Evolutionary conservation across 768 basidiomycete genomes (phyloP), one percentile per base, ranked within the genome.

Genomic region (Leccinum ochraceum): DNA sequence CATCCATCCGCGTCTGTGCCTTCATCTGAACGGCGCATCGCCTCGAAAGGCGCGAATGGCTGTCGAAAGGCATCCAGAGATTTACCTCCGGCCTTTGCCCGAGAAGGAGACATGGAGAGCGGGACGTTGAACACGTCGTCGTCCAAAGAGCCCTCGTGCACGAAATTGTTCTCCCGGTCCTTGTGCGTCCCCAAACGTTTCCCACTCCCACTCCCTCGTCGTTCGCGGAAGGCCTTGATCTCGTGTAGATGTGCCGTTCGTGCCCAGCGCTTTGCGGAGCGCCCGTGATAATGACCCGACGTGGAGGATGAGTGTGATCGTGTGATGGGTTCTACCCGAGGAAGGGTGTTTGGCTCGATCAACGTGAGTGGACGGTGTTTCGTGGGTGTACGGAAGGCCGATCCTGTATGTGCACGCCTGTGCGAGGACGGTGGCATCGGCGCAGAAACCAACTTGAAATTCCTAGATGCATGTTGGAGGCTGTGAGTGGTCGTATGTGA

Each of bases 231-330:
- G 1, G 59, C 49, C 56, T 77, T 80, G 59, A 89, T 83, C 67
- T 88, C 85, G 63, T 90, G 89, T 51, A 90, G 64, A 76, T 90
- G 89, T 3, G 89, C 85, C 0, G 78, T 86, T 39, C 85, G 77
- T 22, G 87, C 88, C 81, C 85, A 86, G 39, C 79, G 79, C 62
- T 80, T 83, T 17, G 82, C 80, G 0, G 78, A 78, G 57, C 81
- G 67, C 4, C 10, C 56, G 1, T 58, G 60, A 4, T 49, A 22
- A 9, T 64, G 64, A 1, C 65, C 54, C 7, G 71, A 62, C 6
- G 61, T 58, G 0, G 63, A 68, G 16, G 69, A 71, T 17, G 71
- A 72, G 20, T 67, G 67, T 0, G 67, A 71, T 3, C 71, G 64
- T 1, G 62, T 6, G 11, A 72, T 50, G 13, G 69, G 54, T 37